Conservation (phyloP, 495 filamentous ascomycete species). For the Xanthoparmelia taractica region DNA sequence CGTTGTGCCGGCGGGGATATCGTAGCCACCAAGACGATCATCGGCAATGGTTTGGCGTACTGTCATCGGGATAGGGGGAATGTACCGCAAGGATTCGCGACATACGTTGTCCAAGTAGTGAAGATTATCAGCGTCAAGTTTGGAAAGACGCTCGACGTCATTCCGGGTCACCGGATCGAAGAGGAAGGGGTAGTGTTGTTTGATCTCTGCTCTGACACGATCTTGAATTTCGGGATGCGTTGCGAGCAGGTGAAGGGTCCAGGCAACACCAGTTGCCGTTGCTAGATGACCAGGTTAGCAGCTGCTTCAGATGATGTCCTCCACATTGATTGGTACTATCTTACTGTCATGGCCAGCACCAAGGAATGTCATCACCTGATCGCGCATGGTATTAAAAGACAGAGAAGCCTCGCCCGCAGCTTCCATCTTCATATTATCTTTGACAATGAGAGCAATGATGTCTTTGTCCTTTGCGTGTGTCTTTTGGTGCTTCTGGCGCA, state of each 20-base stretch:
- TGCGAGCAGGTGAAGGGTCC: conserved; percentile 28
- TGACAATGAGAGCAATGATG: conserved; percentile 41
- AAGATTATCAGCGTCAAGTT: conserved; percentile 29
- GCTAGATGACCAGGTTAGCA: conserved; percentile 2
- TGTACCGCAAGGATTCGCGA: conserved; percentile 42
- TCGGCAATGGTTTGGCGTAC: conserved; percentile 25
- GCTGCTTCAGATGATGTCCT: background rate
- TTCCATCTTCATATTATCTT: conserved; percentile 34
- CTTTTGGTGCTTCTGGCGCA: conserved; percentile 32
- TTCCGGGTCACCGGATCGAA: conserved; percentile 18
- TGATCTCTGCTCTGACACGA: conserved; percentile 27
- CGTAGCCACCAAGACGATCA: conserved; percentile 23
- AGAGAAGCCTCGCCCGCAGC: conserved; percentile 33
- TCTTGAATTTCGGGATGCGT: conserved; percentile 26
- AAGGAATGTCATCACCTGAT: conserved; percentile 42
- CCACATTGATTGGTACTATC: background rate
- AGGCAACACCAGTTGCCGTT: conserved; percentile 27
- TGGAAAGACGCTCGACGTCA: conserved; percentile 17
- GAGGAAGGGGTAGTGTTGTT: conserved; percentile 25
- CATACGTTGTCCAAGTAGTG: conserved; percentile 44
- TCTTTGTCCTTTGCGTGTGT: conserved; percentile 35
- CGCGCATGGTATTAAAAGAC: conserved; percentile 39
- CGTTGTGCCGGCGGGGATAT: conserved; percentile 23
- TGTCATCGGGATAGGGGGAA: conserved; percentile 40
- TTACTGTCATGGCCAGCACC: conserved; percentile 27